Evolutionary conservation across 2,329 filamentous ascomycete genomes (phyloP).

Genomic region (Tolypocladium paradoxum): DNA sequence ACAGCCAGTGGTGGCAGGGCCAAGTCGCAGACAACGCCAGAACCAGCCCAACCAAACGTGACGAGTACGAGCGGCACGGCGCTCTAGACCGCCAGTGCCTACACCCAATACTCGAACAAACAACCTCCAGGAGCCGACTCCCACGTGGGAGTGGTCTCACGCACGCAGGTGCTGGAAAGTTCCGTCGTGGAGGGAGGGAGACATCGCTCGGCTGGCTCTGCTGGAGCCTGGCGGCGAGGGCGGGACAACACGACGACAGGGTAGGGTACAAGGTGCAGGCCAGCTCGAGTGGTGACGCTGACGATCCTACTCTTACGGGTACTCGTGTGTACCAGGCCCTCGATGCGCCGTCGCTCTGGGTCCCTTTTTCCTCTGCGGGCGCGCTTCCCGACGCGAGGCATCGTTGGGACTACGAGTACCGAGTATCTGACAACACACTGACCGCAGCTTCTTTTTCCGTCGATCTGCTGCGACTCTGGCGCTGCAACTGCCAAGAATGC

Average conservation of each 20-base stretch:
- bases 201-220: background rate
- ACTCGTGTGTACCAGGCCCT: too few relatives aligned
- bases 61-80: too few relatives aligned
- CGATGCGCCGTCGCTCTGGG: background rate
- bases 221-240: background rate
- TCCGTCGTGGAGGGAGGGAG: background rate
- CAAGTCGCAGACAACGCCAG: background rate
- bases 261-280: background rate
- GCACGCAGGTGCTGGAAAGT: background rate
- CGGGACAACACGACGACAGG: background rate
- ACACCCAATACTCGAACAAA: background rate
- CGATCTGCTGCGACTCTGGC: background rate
- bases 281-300: background rate
- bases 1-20: background rate
- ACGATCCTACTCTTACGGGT: background rate
- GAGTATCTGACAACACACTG: background rate
- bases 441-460: background rate
- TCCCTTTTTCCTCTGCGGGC: background rate
- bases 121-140: background rate
- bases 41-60: background rate
- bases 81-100: background rate
- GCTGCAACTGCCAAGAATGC: background rate
- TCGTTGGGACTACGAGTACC: background rate
- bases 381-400: background rate
- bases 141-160: conserved; percentile 1